Evolutionary conservation across 2,329 filamentous ascomycete genomes (phyloP).

Genomic region (Fusarium proliferatum): DNA sequence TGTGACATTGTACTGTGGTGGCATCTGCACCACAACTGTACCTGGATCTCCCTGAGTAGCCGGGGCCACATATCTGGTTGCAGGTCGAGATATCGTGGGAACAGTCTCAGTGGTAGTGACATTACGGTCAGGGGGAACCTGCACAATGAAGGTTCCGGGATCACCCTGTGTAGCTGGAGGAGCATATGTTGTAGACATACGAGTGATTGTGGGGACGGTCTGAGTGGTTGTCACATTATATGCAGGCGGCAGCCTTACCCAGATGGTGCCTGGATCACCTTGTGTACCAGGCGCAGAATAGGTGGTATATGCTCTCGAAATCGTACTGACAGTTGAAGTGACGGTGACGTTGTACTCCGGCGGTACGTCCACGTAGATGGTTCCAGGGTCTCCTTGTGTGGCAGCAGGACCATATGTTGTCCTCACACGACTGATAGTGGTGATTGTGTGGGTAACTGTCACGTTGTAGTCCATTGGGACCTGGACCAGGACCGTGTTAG

Average conservation of each 20-base stretch:
- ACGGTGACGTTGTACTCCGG: slow-evolving; percentile 1
- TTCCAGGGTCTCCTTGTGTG: slow-evolving; percentile 10
- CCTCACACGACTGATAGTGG: background rate
- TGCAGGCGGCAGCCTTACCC: background rate
- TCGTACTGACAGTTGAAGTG: background rate
- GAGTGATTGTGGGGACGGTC: background rate
- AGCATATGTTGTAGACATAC: slow-evolving; percentile 1
- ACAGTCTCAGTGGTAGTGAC: slow-evolving; percentile 9
- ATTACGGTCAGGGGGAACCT: background rate
- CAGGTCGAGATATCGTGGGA: slow-evolving; percentile 1
- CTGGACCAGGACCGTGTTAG: background rate
- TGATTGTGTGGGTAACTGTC: background rate
- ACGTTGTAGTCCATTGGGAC: background rate
- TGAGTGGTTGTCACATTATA: slow-evolving; percentile 15
- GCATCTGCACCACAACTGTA: slow-evolving; percentile 14
- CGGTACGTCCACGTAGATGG: slow-evolving; percentile 1
- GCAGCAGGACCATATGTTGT: slow-evolving; percentile 3
- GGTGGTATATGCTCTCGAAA: background rate
- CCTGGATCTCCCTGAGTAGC: slow-evolving; percentile 9
- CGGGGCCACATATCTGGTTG: background rate
- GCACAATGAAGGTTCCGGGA: slow-evolving; percentile 13
- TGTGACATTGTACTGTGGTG: slow-evolving; percentile 14
- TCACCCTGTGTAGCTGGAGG: slow-evolving; percentile 7
- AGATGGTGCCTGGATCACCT: slow-evolving; percentile 20
- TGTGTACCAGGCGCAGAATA: background rate